Conservation (phyloP, 345 rosid species). For the Noccaea caerulescens region DNA sequence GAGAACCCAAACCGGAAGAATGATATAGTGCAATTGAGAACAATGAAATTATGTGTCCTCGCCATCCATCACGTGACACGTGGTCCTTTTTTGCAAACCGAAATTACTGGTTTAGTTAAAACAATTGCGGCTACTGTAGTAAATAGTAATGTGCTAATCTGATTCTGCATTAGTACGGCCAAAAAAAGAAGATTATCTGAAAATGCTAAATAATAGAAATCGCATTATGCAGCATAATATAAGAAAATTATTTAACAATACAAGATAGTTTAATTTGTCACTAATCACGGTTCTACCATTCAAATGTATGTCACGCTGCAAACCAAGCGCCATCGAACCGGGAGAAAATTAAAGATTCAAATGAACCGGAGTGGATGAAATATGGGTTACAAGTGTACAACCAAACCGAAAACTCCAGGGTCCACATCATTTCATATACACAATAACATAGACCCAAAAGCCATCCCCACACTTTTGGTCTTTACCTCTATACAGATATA, state of each 20-base stretch:
- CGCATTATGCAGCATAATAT: not conserved
- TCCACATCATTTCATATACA: slow-evolving; percentile 32
- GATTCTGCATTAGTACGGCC: too few relatives aligned
- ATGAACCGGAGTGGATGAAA: slow-evolving; percentile 22
- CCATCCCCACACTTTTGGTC: slow-evolving; percentile 24
- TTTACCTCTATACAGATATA: slow-evolving; percentile 37
- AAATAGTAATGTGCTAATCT: too few relatives aligned
- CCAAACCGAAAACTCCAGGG: slow-evolving; percentile 30
- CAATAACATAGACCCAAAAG: not conserved
- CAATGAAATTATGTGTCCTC: slow-evolving; percentile 34
- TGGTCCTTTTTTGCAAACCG: not conserved
- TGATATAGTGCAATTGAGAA: slow-evolving; percentile 1
- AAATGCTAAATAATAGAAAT: not conserved
- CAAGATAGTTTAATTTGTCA: too few relatives aligned
- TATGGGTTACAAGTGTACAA: slow-evolving; percentile 32
- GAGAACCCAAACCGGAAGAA: not conserved
- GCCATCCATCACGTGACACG: slow-evolving; percentile 29
- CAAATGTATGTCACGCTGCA: not conserved
- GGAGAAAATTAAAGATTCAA: not conserved
- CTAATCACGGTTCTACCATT: too few relatives aligned
- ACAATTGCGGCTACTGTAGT: too few relatives aligned
- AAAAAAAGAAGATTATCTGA: too few relatives aligned
- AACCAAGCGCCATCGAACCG: not conserved
- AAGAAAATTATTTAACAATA: too few relatives aligned
- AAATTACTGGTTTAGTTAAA: too few relatives aligned